phyloP scores from a whole-genome alignment of 257 asterid species.

The Voacanga thouarsii region DNA sequence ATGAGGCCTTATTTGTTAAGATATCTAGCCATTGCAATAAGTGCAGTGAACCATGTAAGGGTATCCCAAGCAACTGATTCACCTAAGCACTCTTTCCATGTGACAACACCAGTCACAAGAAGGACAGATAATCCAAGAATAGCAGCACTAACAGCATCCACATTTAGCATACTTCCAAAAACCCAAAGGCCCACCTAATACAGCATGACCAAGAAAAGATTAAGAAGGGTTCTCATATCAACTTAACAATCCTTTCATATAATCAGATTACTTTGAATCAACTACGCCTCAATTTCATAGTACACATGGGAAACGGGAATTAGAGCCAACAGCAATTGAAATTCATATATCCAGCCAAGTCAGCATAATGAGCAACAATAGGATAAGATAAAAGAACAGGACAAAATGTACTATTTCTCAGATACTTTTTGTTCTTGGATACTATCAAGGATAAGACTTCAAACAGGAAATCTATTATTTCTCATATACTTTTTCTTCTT shows the following conservation, averaged over 20 bases:
- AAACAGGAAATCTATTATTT: no score
- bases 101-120: constrained; percentile 84
- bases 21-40: no score
- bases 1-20: no score
- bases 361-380: neutral
- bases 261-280: neutral
- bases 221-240: neutral
- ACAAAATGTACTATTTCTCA: no score
- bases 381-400: no score
- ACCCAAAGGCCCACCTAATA: constrained; percentile 96
- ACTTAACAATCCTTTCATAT: neutral
- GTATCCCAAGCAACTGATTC: constrained; percentile 99
- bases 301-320: neutral
- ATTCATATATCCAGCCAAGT: neutral
- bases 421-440: no score
- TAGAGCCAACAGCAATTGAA: neutral
- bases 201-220: constrained; percentile 12
- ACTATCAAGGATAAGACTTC: no score
- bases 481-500: no score
- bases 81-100: constrained; percentile 96
- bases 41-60: constrained; percentile 98
- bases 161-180: constrained; percentile 70
- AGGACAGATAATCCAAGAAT: constrained; percentile 90
- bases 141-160: constrained; percentile 97
- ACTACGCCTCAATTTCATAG: neutral